Conservation (phyloP, 139 green algal species). For the Dunaliella sp. region DNA sequence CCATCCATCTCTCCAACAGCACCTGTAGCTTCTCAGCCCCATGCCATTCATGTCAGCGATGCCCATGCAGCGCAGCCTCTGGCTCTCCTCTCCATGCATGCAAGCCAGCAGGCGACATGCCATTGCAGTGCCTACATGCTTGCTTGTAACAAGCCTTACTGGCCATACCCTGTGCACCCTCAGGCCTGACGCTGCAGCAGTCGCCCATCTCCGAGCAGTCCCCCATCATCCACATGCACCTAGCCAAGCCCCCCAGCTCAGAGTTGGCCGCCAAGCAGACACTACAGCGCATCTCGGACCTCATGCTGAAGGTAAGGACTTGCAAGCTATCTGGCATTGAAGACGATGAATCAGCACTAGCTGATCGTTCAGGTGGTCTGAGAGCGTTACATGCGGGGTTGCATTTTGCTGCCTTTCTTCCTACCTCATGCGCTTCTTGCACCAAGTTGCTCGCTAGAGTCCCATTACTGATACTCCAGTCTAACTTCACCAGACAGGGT, state of each 20-base stretch:
- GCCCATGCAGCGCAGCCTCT: background rate
- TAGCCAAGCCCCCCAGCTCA: slow-evolving; percentile 26
- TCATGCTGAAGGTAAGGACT: slow-evolving; percentile 16
- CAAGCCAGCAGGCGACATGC: too few relatives aligned
- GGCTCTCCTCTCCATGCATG: too few relatives aligned
- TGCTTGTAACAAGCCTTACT: background rate
- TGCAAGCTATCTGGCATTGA: too few relatives aligned
- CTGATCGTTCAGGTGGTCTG: too few relatives aligned
- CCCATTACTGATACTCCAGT: too few relatives aligned
- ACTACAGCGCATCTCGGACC: slow-evolving; percentile 20
- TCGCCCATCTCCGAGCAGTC: slow-evolving; percentile 25
- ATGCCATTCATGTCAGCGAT: background rate
- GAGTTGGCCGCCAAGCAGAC: background rate
- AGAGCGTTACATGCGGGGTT: too few relatives aligned
- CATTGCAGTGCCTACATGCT: background rate
- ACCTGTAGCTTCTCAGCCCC: background rate
- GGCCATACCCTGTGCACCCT: background rate
- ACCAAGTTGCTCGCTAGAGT: too few relatives aligned
- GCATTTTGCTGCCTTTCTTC: too few relatives aligned
- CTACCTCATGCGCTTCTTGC: too few relatives aligned
- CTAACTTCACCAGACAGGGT: too few relatives aligned
- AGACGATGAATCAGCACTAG: too few relatives aligned
- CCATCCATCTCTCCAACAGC: background rate
- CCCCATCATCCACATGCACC: slow-evolving; percentile 61
- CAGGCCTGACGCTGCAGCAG: slow-evolving; percentile 50